Evolutionary conservation across 768 basidiomycete genomes (phyloP), one percentile per base, ranked within the genome.

Genomic region (Pisolithus albus): DNA sequence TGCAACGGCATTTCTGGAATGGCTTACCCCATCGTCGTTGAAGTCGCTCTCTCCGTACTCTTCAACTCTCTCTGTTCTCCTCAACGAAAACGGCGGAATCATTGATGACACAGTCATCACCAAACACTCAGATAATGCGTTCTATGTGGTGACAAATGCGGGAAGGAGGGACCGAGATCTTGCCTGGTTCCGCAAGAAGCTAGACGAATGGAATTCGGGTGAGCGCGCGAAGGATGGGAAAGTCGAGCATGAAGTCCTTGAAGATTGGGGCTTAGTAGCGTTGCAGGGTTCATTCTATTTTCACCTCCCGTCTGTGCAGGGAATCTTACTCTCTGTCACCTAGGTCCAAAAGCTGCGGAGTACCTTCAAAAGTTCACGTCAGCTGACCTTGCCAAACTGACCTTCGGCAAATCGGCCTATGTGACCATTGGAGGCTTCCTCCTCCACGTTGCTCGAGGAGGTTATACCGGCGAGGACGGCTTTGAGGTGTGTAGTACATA

Each of bases 391-490:
- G 68, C 72, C 19, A 70, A 75, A 38, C 71, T 98, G 46, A 86
- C 84, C 24, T 97, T 99, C 61, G 92, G 93, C 37, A 84, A 81
- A 55, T 86, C 88, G 18, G 85, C 87, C 0, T 92, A 82, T 63
- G 78, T 91, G 8, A 81, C 86, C 1, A 77, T 96, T 39, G 84
- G 85, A 52, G 65, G 67, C 18, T 62, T 71, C 52, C 61, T 67
- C 4, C 78, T 90, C 34, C 92, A 98, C 63, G 81, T 98, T 28
- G 88, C 92, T 7, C 83, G 96, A 15, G 91, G 92, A 26, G 96
- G 96, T 5, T 99, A 99, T 70, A 98, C 96, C 0, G 96, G 96
- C 10, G 96, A 99, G 70, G 96, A 99, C 67, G 96, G 96, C 0
- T 98, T 99, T 58, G 96, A 99, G 77, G 92, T 84, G 23, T 52